Base-by-base conservation (phyloP, 23 red algal genomes). In the Rhodosorus marinus region DNA sequence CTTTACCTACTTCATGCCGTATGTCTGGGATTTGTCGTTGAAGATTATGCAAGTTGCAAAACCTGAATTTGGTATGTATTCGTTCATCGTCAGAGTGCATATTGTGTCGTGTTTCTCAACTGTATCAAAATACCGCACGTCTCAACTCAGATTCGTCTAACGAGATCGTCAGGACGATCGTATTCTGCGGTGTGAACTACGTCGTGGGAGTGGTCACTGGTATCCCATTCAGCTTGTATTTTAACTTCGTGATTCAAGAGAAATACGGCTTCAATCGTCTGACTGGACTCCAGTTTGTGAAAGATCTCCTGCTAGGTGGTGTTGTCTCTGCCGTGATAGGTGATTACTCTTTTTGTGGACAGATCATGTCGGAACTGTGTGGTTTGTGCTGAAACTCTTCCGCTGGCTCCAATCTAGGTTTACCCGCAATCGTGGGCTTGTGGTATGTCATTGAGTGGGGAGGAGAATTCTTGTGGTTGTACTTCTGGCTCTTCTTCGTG, bases 231-330 rank as follows among this genome's bases (percentile, higher is more conserved):
- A 59, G 62, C 6, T 31, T 88, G 11, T 88, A 88, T 64, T 64
- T 41, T 15, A 88, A 70, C 14, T 88, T 88, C 38, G 59, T 88
- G 26, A 22, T 88, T 20, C 71, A 88, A 38, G 69, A 60, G 36
- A 52, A 53, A 17, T 88, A 69, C 35, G 81, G 70, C 20, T 88
- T 88, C 45, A 88, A 88, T 24, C 71, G 73, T 2, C 76, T 72
- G 38, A 88, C 81, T 8, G 38, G 20, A 7, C 3, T 1, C 1
- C 47, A 51, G 0, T 88, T 66, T 60, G 38, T 88, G 3, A 55
- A 66, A 22, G 81, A 88, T 23, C 29, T 69, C 47, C 1, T 78
- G 20, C 54, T 69, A 36, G 26, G 41, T 27, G 6, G 62, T 24
- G n/a, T n/a, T n/a, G n/a, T n/a, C n/a, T n/a, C n/a, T n/a, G n/a